Evolutionary conservation across 495 filamentous ascomycete genomes (phyloP).

Genomic region (Pseudoneurospora amorphoporcata): DNA sequence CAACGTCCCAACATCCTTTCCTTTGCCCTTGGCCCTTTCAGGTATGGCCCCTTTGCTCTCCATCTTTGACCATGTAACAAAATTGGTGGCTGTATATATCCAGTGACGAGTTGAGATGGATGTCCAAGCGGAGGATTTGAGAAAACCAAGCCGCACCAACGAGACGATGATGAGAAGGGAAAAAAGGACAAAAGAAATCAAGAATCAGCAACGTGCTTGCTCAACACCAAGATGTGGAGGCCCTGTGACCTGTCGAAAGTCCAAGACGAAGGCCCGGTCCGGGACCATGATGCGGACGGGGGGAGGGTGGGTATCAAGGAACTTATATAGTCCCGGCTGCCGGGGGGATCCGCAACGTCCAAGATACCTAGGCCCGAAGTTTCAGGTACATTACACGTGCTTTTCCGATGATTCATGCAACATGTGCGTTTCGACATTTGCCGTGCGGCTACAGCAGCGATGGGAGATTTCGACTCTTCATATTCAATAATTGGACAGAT

Average conservation of each 20-base stretch:
- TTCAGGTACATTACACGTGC: background rate
- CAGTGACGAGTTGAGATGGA: background rate
- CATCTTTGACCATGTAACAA: background rate
- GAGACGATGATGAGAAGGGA: background rate
- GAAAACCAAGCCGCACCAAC: background rate
- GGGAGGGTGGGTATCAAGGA: background rate
- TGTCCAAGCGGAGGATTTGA: background rate
- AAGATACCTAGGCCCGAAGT: background rate
- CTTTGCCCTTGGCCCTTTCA: conserved; percentile 11
- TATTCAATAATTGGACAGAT: background rate
- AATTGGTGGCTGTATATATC: background rate
- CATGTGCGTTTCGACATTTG: background rate
- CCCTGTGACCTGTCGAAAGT: background rate
- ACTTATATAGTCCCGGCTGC: background rate
- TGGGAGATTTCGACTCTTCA: background rate
- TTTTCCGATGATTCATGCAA: background rate
- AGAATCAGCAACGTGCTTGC: background rate
- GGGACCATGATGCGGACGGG: background rate
- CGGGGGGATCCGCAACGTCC: background rate
- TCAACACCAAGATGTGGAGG: background rate
- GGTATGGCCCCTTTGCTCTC: background rate
- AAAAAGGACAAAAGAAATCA: background rate
- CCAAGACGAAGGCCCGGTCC: background rate
- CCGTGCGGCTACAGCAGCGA: background rate
- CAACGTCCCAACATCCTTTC: background rate